phyloP scores from a whole-genome alignment of 2,329 filamentous ascomycete species.

The Cercospora beticola region DNA sequence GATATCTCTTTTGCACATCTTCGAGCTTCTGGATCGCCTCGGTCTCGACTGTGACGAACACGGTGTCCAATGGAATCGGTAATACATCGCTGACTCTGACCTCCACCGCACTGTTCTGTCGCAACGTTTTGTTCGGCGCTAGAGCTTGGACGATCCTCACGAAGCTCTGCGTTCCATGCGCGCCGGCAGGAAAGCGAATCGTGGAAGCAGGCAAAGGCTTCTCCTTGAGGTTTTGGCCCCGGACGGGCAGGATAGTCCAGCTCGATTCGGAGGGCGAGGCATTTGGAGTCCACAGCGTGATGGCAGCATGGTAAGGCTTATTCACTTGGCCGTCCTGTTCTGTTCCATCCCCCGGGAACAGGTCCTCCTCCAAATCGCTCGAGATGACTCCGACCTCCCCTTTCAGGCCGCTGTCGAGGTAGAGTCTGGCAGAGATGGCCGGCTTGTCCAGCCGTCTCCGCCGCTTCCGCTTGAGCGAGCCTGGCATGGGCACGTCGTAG shows the following conservation, averaged over 20 bases:
- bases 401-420: slow-evolving; percentile 81
- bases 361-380: slow-evolving; percentile 77
- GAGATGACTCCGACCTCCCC: slow-evolving; percentile 84
- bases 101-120: slow-evolving; percentile 76
- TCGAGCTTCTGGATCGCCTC: slow-evolving; percentile 77
- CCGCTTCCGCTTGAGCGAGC: slow-evolving; percentile 53
- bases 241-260: slow-evolving; percentile 85
- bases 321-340: slow-evolving; percentile 39
- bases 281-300: slow-evolving; percentile 69
- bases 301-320: slow-evolving; percentile 62
- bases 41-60: slow-evolving; percentile 83
- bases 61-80: slow-evolving; percentile 75
- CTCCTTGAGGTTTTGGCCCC: slow-evolving; percentile 47
- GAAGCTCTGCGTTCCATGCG: slow-evolving; percentile 74
- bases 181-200: slow-evolving; percentile 73
- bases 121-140: slow-evolving; percentile 70
- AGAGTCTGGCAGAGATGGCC: slow-evolving; percentile 73
- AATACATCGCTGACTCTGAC: slow-evolving; percentile 78
- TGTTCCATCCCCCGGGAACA: slow-evolving; percentile 60
- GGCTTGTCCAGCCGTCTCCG: slow-evolving; percentile 63
- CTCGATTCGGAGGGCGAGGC: slow-evolving; percentile 58
- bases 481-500: slow-evolving; percentile 43
- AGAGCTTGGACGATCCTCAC: slow-evolving; percentile 69
- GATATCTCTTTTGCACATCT: slow-evolving; percentile 79
- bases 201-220: slow-evolving; percentile 71